phyloP scores from a whole-genome alignment of 257 asterid genomes.

The Datura wrightii region DNA sequence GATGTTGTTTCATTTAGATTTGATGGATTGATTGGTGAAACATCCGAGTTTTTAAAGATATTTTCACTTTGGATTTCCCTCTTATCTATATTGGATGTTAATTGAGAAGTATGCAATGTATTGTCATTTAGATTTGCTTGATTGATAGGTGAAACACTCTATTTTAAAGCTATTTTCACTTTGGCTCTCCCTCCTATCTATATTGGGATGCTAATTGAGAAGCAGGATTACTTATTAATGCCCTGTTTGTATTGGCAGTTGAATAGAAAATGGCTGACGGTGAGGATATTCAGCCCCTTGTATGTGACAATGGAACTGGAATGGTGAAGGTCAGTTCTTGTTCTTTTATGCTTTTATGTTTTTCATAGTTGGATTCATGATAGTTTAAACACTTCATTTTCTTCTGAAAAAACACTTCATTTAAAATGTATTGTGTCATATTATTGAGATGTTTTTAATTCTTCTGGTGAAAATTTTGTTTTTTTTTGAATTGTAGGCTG shows the following conservation, averaged over 20 bases:
- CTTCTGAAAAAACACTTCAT: background rate
- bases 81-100: background rate
- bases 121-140: background rate
- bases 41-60: background rate
- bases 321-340: slow-evolving; percentile 30
- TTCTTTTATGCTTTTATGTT: background rate
- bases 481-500: slow-evolving; percentile 40
- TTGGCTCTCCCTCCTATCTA: background rate
- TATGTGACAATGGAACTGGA: slow-evolving; percentile 34
- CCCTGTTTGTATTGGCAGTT: background rate
- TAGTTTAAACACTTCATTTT: background rate
- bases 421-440: background rate
- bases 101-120: background rate
- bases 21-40: background rate
- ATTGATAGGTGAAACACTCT: background rate
- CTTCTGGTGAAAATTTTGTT: background rate
- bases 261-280: slow-evolving; percentile 31
- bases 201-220: background rate
- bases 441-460: background rate
- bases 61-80: background rate
- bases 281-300: slow-evolving; percentile 33
- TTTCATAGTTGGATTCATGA: background rate
- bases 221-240: background rate
- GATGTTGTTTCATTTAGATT: background rate
- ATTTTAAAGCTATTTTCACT: background rate